Evolutionary conservation across 257 asterid genomes (phyloP), one percentile per base, ranked within the genome.

Genomic region (Plantago ovata): DNA sequence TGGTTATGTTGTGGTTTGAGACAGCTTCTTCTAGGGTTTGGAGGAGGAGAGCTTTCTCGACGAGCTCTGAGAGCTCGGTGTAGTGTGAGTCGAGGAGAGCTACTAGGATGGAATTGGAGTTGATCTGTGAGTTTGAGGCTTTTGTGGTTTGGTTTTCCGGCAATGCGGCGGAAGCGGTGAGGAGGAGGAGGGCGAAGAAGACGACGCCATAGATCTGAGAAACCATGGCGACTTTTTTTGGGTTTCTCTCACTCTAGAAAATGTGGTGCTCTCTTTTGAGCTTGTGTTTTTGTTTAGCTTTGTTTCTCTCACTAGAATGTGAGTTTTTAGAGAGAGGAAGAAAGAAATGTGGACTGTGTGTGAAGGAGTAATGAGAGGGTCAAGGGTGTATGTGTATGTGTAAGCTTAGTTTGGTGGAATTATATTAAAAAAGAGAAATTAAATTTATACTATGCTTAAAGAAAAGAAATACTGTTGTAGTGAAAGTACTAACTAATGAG

Each of bases 1-100:
- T 80, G 60, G 98, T 88, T 61, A 92, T 88, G 33, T 92, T 92
- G 53, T 92, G 95, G 16, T 55, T 66, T 0, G 95, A 69, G 0
- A 92, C 97, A 0, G 97, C 91, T 14, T 83, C 80, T 65, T 92
- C 97, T 0, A 93, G 86, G 0, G 91, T 81, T 60, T 89, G 97
- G 4, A 93, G 72, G 48, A 93, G 49, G 0, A 93, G 87, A 0
- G 98, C 97, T 55, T 89, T 93, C 66, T 93, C 98, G 32, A 93
- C 84, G 0, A 93, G 94, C 75, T 93, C 98, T 0, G 98, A 84
- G 2, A 93, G 85, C 79, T 86, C 95, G 10, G 97, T 86, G 64
- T 92, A 92, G 62, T 75, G 98, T 2, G 97, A 88, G 70, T 92
- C 98, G 63, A 92, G 38, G 3, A 88, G 87, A 2, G 98, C 98